Evolutionary conservation across 495 filamentous ascomycete genomes (phyloP).

Genomic region (Rusavskia elegans): DNA sequence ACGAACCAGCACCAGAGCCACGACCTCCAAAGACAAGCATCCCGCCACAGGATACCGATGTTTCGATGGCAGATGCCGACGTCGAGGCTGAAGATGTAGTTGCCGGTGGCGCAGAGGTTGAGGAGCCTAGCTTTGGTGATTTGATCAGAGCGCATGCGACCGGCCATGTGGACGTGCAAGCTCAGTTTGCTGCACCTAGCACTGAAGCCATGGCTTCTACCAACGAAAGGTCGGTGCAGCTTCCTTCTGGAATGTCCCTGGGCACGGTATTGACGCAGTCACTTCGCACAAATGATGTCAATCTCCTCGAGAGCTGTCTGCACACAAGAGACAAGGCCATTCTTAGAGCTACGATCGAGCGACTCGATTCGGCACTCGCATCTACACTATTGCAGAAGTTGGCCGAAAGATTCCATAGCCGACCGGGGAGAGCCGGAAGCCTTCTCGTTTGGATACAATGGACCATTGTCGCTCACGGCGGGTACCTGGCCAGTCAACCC

Average conservation of each 20-base stretch:
- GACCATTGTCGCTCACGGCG: conserved; percentile 88
- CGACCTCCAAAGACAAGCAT: background rate
- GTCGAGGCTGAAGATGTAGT: conserved; percentile 17
- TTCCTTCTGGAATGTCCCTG: conserved; percentile 65
- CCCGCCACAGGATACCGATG: conserved; percentile 16
- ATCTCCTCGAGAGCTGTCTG: conserved; percentile 83
- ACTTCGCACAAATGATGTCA: conserved; percentile 74
- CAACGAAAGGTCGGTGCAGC: conserved; percentile 23
- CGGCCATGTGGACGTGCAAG: conserved; percentile 63
- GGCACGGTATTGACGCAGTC: conserved; percentile 84
- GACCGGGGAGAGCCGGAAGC: conserved; percentile 74
- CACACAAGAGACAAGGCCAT: conserved; percentile 55
- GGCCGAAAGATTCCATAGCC: conserved; percentile 70
- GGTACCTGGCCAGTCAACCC: conserved; percentile 69
- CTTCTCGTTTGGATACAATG: conserved; percentile 96
- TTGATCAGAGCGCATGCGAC: conserved; percentile 53
- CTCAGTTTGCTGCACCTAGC: conserved; percentile 33
- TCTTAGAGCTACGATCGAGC: conserved; percentile 76
- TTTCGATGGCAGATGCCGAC: conserved; percentile 35
- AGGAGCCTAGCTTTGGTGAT: conserved; percentile 76
- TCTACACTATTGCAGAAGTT: conserved; percentile 63
- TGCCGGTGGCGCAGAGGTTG: conserved; percentile 23
- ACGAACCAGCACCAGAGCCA: conserved; percentile 8
- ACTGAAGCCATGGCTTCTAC: conserved; percentile 19
- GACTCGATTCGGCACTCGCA: conserved; percentile 71